Conservation (phyloP, 169 alveolate genomes). For the Plasmodium sp. region DNA sequence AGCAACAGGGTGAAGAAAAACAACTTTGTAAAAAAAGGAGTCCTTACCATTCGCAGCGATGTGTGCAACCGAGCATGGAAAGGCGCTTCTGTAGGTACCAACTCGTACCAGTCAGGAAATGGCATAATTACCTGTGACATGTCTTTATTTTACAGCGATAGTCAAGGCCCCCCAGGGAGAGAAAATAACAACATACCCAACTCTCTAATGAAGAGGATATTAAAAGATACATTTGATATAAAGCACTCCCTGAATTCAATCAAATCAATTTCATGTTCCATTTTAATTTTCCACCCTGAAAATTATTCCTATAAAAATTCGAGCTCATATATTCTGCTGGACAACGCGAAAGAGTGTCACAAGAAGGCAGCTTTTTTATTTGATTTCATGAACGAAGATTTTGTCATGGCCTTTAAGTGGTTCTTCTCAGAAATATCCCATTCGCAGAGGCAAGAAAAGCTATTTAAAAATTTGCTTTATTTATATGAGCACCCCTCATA, state of each 20-base stretch:
- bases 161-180: not conserved
- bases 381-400: constrained; percentile 74
- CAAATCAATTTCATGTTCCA: constrained; percentile 37
- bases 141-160: constrained; percentile 46
- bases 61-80: not conserved
- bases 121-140: constrained; percentile 49
- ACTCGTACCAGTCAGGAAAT: not conserved
- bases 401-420: constrained; percentile 47
- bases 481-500: constrained; percentile 31
- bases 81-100: not conserved
- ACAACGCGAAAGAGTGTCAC: constrained; percentile 20
- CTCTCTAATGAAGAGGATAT: constrained; percentile 47
- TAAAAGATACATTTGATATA: constrained; percentile 66
- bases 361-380: constrained; percentile 54
- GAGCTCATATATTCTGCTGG: constrained; percentile 39
- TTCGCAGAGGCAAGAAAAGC: constrained; percentile 30
- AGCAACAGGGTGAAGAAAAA: not conserved
- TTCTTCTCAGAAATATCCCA: constrained; percentile 33
- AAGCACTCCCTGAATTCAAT: constrained; percentile 37
- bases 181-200: constrained; percentile 30
- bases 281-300: constrained; percentile 59
- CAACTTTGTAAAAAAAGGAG: not conserved
- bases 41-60: not conserved
- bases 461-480: constrained; percentile 40
- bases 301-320: constrained; percentile 52